phyloP scores from a whole-genome alignment of 2,329 filamentous ascomycete genomes.

The Phialocephala sp. region DNA sequence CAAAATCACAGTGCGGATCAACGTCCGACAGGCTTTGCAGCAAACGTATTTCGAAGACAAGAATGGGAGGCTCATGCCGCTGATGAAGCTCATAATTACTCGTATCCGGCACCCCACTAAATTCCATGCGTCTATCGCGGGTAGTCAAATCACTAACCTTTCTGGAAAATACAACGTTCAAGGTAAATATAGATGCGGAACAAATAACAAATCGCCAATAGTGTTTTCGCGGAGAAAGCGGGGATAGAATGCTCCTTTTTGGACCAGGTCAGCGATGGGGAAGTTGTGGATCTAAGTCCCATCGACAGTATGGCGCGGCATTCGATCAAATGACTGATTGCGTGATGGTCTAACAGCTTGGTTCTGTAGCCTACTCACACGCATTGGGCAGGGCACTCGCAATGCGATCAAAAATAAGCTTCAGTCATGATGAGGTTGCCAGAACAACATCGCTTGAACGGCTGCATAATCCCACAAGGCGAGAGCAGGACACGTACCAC shows the following conservation, averaged over 20 bases:
- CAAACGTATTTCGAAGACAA: not conserved
- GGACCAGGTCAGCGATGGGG: not conserved
- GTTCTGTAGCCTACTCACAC: not conserved
- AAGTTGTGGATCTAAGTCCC: not conserved
- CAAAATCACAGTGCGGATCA: not conserved
- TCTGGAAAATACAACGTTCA: not conserved
- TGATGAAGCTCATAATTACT: not conserved
- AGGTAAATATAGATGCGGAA: not conserved
- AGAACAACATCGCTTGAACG: not conserved
- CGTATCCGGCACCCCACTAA: not conserved
- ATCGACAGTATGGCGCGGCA: slow-evolving; percentile 1
- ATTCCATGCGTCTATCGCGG: not conserved
- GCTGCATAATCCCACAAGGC: not conserved
- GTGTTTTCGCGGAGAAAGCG: not conserved
- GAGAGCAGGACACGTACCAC: not conserved
- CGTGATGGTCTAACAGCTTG: not conserved
- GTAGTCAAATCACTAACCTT: not conserved
- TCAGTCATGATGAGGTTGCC: not conserved
- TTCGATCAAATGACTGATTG: slow-evolving; percentile 1
- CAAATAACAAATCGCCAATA: not conserved
- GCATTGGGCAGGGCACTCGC: not conserved
- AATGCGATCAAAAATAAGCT: not conserved
- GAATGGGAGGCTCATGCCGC: slow-evolving; percentile 1
- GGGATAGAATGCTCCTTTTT: not conserved
- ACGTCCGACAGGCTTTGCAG: not conserved